phyloP scores from a whole-genome alignment of 345 rosid genomes.

The Eucalyptus viminalis region DNA sequence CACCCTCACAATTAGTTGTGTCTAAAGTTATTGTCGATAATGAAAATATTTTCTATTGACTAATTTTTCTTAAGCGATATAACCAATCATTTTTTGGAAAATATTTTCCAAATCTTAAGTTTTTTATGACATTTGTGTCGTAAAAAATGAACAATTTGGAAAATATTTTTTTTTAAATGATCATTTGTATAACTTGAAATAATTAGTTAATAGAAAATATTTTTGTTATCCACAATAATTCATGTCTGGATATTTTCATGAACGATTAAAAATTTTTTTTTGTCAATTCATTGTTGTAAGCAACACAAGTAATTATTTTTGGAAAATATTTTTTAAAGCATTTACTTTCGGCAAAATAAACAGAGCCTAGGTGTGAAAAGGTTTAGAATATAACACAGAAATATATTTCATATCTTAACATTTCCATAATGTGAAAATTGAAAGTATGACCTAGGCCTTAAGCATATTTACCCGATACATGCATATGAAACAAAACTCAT shows the following conservation, averaged over 20 bases:
- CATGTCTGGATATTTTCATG: no score
- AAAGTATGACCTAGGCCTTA: not conserved
- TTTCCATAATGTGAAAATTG: not conserved
- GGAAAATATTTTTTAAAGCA: not conserved
- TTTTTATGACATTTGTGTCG: rapidly evolving
- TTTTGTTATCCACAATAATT: no score
- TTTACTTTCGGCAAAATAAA: not conserved
- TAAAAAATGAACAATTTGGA: not conserved
- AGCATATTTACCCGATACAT: not conserved
- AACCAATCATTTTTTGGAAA: not conserved
- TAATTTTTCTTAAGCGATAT: no score
- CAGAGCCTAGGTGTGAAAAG: not conserved
- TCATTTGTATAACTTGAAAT: not conserved
- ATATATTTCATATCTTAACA: no score
- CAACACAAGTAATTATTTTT: rapidly evolving
- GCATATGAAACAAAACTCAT: not conserved
- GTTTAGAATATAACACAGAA: no score
- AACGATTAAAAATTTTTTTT: no score
- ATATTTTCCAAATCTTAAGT: no score
- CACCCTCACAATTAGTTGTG: not conserved
- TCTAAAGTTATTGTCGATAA: no score
- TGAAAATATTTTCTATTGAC: no score
- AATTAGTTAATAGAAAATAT: no score
- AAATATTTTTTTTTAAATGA: not conserved
- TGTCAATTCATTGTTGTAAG: not conserved